Base-by-base conservation (phyloP, 345 rosid genomes). In the Dipteronia sinensis region DNA sequence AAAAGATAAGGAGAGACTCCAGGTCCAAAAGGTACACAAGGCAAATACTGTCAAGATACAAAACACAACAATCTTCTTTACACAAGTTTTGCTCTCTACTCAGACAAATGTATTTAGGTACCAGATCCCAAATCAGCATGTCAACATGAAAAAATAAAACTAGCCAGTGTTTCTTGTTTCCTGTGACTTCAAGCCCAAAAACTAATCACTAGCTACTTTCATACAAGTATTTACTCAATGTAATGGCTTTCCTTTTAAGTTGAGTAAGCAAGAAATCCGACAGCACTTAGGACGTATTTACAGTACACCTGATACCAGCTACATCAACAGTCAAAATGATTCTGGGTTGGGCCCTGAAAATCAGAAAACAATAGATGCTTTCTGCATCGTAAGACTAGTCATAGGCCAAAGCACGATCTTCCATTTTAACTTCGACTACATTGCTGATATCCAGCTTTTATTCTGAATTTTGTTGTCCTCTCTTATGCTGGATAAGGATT, bases 401-500 rank as follows among this genome's bases (percentile, higher is more conserved):
- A 75, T 4, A 75, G 59, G 63, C 22, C 77, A 29, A 65, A 65
- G 51, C 51, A 34, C 25, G 9, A 29, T 13, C 62, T 64, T 16
- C 47, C 10, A 9, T 13, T 61, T 15, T 9, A 44, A 13, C 42
- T 22, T 73, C 0, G 16, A 44, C 44, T 8, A 19, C 17, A 23
- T 19, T 11, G 46, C 62, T 49, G 10, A 17, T 4, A 59, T 59
- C 67, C 67, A 42, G 29, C 53, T 61, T 56, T 42, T 44, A 61
- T 22, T 73, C 23, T 8, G 7, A 42, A 10, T 13, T 12, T 13
- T 49, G 22, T 40, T 20, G 20, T 59, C n/a, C 31, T 42, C 40
- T 59, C 40, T 59, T 62, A 12, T 55, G 65, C 76, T 29, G 29
- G 47, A 47, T 44, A 74, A 16, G n/a, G 71, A 65, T 51, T 66